These are phyloP conservation scores for Phoma sp. DNA, from an alignment of 2,329 filamentous ascomycete genomes.

Conservation along the genomic window DNA sequence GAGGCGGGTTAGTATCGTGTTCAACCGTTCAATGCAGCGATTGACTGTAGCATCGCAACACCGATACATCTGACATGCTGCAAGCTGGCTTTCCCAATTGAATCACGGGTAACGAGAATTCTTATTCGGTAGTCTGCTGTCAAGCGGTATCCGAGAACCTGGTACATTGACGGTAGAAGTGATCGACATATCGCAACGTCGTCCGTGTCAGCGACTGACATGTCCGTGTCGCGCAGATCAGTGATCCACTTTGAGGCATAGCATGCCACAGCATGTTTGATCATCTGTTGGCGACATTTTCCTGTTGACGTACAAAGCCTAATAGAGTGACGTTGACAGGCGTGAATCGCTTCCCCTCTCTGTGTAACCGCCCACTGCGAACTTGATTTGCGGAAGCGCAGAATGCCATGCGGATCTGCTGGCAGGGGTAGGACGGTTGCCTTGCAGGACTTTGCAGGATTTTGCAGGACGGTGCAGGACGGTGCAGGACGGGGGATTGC, in stretches of 20 bases:
- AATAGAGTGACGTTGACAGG: not conserved
- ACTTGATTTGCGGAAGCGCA: slow-evolving; percentile 31
- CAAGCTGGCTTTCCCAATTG: not conserved
- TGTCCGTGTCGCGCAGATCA: slow-evolving; percentile 1
- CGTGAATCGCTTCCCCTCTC: slow-evolving; percentile 1
- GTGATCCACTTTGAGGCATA: slow-evolving; percentile 5
- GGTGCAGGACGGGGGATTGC: slow-evolving; percentile 23
- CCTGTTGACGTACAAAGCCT: not conserved
- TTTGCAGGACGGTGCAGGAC: slow-evolving; percentile 17
- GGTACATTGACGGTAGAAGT: slow-evolving; percentile 16
- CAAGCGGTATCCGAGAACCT: slow-evolving; percentile 15
- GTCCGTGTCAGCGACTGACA: slow-evolving; percentile 12
- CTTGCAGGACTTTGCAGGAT: slow-evolving; percentile 14
- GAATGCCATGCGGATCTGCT: slow-evolving; percentile 29
- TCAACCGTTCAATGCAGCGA: not conserved
- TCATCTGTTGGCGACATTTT: not conserved
- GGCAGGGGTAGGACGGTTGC: slow-evolving; percentile 21
- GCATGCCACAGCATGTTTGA: slow-evolving; percentile 6
- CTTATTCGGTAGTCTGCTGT: slow-evolving; percentile 5
- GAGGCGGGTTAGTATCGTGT: not conserved
- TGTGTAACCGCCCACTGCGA: slow-evolving; percentile 9
- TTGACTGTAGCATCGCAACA: not conserved
- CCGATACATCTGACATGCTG: not conserved
- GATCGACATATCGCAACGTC: slow-evolving; percentile 14
- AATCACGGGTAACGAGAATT: not conserved